Percentiles rank a stretch among this genome's conserved stretches.
These are phyloP conservation scores for Penicillium hordei DNA, from an alignment of 2,329 filamentous ascomycete genomes.

Conservation along the genomic window DNA sequence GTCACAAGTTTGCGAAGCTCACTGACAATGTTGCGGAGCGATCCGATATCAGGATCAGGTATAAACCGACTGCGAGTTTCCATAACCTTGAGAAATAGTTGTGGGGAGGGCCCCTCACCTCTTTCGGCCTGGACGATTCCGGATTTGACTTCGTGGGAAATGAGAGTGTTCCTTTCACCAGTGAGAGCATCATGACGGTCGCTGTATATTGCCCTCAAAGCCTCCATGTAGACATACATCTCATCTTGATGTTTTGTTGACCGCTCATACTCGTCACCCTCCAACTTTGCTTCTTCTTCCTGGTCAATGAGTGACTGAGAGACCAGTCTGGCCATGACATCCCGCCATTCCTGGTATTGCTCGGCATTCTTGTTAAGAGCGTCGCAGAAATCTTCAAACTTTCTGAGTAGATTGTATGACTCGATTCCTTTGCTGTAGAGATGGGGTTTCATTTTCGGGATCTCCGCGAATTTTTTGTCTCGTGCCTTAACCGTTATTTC, in stretches of 20 bases:
- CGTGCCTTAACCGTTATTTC: slow-evolving; percentile 57
- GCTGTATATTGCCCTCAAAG: slow-evolving; percentile 70
- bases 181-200: slow-evolving; percentile 76
- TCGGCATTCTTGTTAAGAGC: slow-evolving; percentile 71
- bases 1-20: slow-evolving; percentile 66
- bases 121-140: slow-evolving; percentile 62
- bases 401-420: slow-evolving; percentile 64
- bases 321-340: slow-evolving; percentile 69
- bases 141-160: slow-evolving; percentile 68
- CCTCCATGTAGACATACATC: slow-evolving; percentile 81
- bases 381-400: slow-evolving; percentile 63
- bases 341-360: slow-evolving; percentile 72
- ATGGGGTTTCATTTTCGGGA: slow-evolving; percentile 60
- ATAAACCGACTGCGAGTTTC: slow-evolving; percentile 47
- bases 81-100: slow-evolving; percentile 56
- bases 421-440: slow-evolving; percentile 68
- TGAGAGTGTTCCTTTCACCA: slow-evolving; percentile 72
- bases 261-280: slow-evolving; percentile 85
- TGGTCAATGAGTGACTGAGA: slow-evolving; percentile 77
- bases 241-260: slow-evolving; percentile 87
- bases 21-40: slow-evolving; percentile 68
- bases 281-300: slow-evolving; percentile 70
- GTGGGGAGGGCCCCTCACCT: slow-evolving; percentile 69
- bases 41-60: slow-evolving; percentile 54
- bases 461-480: slow-evolving; percentile 58